These are phyloP conservation scores for Phytophthora fragariae DNA, from an alignment of 352 stramenopile genomes.

Conservation along the genomic window DNA sequence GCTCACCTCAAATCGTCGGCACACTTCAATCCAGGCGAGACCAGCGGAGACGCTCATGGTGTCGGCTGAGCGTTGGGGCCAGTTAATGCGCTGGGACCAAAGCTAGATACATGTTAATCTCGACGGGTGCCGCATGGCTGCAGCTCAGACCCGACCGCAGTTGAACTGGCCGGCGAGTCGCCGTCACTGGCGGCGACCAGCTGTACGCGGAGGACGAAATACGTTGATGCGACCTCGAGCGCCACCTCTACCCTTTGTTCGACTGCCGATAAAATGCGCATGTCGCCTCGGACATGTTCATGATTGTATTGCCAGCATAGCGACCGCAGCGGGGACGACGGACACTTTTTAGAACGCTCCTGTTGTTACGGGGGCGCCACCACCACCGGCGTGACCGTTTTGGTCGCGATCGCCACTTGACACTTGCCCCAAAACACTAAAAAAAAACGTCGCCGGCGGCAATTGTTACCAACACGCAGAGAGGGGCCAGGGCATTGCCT, in stretches of 20 bases:
- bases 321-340: neutral
- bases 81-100: neutral
- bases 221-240: no score
- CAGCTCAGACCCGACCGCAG: no score
- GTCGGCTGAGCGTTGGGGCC: neutral
- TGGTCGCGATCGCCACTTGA: neutral
- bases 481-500: neutral
- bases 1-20: slow-evolving; percentile 12
- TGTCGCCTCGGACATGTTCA: neutral
- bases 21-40: slow-evolving; percentile 2
- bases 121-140: no score
- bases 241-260: neutral
- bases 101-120: neutral
- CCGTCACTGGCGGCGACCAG: no score
- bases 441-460: neutral
- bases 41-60: neutral
- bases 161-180: no score
- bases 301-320: no score
- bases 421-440: neutral
- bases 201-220: no score
- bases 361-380: neutral
- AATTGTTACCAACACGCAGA: neutral
- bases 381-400: neutral
- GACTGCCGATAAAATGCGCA: neutral
- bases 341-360: neutral